A percentile compares a stretch with the other conserved stretches of the same genome.
Evolutionary conservation across 164 flowering plant species (phyloP).

Genomic region (Aristolochia contorta): DNA sequence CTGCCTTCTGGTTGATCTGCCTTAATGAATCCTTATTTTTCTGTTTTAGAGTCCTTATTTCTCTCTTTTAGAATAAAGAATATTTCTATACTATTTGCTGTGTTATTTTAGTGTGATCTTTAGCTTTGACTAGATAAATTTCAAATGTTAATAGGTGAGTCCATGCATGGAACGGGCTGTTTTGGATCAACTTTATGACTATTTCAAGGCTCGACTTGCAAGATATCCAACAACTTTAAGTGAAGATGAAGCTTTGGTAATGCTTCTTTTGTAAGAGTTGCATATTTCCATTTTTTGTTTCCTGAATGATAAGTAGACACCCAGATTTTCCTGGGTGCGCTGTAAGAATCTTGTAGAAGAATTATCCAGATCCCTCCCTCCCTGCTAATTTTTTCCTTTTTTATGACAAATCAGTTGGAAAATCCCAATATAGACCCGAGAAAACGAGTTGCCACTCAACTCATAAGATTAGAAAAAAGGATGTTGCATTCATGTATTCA

Average conservation of each 20-base stretch:
- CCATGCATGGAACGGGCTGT: slow-evolving; percentile 95
- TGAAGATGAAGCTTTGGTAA: slow-evolving; percentile 81
- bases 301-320: no score
- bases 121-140: neutral
- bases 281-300: neutral
- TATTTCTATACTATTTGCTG: no score
- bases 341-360: neutral
- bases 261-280: neutral
- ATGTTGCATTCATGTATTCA: slow-evolving; percentile 67
- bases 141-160: slow-evolving; percentile 46
- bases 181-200: slow-evolving; percentile 72
- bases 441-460: slow-evolving; percentile 87
- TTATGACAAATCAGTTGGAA: slow-evolving; percentile 47
- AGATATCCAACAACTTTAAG: slow-evolving; percentile 69
- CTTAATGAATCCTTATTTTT: no score
- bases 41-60: no score
- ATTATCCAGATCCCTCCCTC: no score
- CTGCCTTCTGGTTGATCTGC: no score
- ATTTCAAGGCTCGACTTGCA: slow-evolving; percentile 58
- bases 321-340: no score
- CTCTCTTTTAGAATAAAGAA: no score
- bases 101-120: no score
- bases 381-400: neutral
- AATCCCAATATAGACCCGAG: slow-evolving; percentile 51
- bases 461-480: slow-evolving; percentile 83